Evolutionary conservation across 345 rosid genomes (phyloP), one percentile per base, ranked within the genome.

Genomic region (Arabidopsis suecica): DNA sequence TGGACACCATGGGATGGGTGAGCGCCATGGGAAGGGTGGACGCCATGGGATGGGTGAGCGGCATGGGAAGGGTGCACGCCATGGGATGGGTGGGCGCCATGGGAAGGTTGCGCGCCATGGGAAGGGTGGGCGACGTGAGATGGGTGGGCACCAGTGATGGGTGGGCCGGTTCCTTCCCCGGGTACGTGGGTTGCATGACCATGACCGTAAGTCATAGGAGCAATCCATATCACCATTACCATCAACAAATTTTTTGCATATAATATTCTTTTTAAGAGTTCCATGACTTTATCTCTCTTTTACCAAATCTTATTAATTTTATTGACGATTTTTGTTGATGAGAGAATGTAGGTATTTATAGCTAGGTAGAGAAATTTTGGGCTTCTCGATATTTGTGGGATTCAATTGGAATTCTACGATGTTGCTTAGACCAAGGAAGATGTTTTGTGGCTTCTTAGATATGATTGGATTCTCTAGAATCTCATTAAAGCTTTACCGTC

Each of bases 401-500:
- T 90, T 2, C 88, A 84, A 79, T 72, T 90, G 78, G 91, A 89
- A 74, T 90, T 90, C 65, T 83, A 86, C 22, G 87, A 86, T 74
- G 81, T 83, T 73, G 93, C 96, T 48, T 82, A 75, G 80, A 79
- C 91, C 33, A 80, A 82, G 82, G 91, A 88, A 34, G 84, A 87
- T 80, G 86, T 88, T 30, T 79, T 88, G 79, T 87, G 94, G 93
- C 82, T 90, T 20, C 59, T 87, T 87, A 34, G 83, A 83, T 81
- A 84, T 88, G 28, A 4, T 5, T 44, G 16, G 28, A 28, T 4
- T 20, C 45, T 22, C 32, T 10, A 12, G 18, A 63, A 28, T 30
- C 9, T 9, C 51, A 25, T 30, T 28, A 18, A 23, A 61, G 34
- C 12, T 23, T 61, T 1, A 38, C 30, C 28, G 14, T 28, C 20